A percentile compares a stretch with the other conserved stretches of the same genome.
These are phyloP conservation scores for Quillaja saponaria DNA, from an alignment of 306 rosid species.

Conservation along the genomic window DNA sequence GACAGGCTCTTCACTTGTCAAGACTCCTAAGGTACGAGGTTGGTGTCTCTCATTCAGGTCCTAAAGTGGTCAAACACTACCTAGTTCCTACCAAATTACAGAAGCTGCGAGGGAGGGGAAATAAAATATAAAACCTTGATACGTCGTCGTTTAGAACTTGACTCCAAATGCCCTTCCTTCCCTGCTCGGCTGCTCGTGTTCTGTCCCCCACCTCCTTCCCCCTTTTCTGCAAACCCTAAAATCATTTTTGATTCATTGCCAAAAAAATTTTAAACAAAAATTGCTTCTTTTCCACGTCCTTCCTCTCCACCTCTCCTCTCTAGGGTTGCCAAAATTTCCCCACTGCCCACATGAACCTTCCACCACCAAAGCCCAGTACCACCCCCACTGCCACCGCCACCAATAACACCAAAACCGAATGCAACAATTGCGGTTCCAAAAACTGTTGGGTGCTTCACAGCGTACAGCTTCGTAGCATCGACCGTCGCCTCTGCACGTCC, in stretches of 20 bases:
- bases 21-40: no score
- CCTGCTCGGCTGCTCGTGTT: no score
- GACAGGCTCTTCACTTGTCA: no score
- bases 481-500: constrained; percentile 74
- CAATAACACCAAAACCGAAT: constrained; percentile 23
- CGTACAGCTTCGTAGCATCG: constrained; percentile 44
- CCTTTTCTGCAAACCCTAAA: background rate
- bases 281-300: background rate
- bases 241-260: background rate
- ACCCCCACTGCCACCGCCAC: background rate
- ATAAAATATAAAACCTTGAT: no score
- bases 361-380: constrained; percentile 18
- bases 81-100: no score
- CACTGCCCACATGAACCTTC: constrained; percentile 27
- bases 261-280: no score
- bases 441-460: constrained; percentile 55
- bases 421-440: constrained; percentile 54
- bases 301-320: background rate
- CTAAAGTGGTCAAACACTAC: no score
- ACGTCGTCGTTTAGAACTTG: no score
- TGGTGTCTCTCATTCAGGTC: no score
- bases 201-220: no score
- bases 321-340: background rate
- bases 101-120: no score
- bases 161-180: no score